Conservation (phyloP, 768 basidiomycete genomes). For the Pulveroboletus sp. region DNA sequence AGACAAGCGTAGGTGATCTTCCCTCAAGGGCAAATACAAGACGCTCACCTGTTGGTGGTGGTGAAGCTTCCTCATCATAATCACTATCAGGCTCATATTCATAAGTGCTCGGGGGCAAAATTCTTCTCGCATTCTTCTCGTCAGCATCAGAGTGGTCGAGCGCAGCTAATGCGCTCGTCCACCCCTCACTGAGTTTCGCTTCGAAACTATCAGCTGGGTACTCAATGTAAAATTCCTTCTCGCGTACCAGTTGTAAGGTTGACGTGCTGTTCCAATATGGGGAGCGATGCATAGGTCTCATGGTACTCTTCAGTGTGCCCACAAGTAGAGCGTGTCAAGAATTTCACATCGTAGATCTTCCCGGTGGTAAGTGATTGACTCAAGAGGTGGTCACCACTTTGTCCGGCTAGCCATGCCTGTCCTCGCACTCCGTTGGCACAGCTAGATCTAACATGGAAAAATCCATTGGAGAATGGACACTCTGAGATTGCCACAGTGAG, state of each 20-base stretch:
- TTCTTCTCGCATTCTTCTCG: background rate
- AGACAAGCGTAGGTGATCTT: background rate
- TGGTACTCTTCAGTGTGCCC: background rate
- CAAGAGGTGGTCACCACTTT: conserved; percentile 6
- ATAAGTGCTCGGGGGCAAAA: conserved; percentile 5
- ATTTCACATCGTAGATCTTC: conserved; percentile 16
- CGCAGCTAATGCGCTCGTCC: conserved; percentile 6
- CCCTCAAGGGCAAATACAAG: background rate
- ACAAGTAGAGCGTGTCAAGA: conserved; percentile 6
- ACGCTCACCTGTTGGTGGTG: background rate
- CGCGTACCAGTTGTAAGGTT: conserved; percentile 8
- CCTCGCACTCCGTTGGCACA: background rate
- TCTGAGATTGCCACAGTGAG: conserved; percentile 14
- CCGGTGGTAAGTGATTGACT: conserved; percentile 17
- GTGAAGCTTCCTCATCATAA: conserved; percentile 18
- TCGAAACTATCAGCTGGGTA: background rate
- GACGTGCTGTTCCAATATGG: conserved; percentile 10
- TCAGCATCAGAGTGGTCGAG: background rate
- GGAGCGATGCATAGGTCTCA: conserved; percentile 15
- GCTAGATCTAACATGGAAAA: conserved; percentile 5
- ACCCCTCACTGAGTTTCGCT: conserved; percentile 8
- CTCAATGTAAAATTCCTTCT: background rate
- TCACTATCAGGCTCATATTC: conserved; percentile 26
- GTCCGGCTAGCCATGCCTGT: conserved; percentile 3
- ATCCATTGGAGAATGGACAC: conserved; percentile 12